Percentiles rank a stretch among this genome's conserved stretches.
These are phyloP conservation scores for Eremothecium coryli DNA, from an alignment of 1,139 yeast species.

Conservation along the genomic window DNA sequence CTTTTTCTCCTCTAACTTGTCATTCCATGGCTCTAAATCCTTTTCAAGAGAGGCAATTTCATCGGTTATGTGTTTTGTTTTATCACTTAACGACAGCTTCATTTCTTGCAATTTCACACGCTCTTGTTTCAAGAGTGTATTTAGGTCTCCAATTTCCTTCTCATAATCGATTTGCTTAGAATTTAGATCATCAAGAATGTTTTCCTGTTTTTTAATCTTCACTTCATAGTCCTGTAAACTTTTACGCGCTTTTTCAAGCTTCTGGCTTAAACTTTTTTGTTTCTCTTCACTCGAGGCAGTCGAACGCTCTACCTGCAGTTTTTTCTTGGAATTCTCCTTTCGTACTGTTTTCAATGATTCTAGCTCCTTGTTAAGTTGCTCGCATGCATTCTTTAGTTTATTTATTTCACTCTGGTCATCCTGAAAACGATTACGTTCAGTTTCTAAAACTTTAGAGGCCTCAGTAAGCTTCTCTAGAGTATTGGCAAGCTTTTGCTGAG, in stretches of 20 bases:
- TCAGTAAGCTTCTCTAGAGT: slow-evolving; percentile 32
- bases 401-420: slow-evolving; percentile 38
- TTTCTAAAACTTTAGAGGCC: slow-evolving; percentile 37
- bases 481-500: slow-evolving; percentile 36
- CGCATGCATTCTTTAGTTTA: slow-evolving; percentile 34
- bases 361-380: slow-evolving; percentile 30
- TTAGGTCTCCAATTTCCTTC: slow-evolving; percentile 38
- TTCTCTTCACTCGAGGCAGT: slow-evolving; percentile 69
- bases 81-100: slow-evolving; percentile 57
- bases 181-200: slow-evolving; percentile 36
- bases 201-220: neutral
- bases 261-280: slow-evolving; percentile 51
- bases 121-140: slow-evolving; percentile 43
- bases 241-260: slow-evolving; percentile 55
- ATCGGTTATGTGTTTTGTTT: slow-evolving; percentile 34
- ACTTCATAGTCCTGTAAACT: slow-evolving; percentile 33
- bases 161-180: slow-evolving; percentile 35
- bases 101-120: slow-evolving; percentile 50
- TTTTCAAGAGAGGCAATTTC: slow-evolving; percentile 45
- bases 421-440: slow-evolving; percentile 42
- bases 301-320: slow-evolving; percentile 32
- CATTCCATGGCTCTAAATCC: slow-evolving; percentile 78
- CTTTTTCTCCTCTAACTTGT: slow-evolving; percentile 54
- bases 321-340: slow-evolving; percentile 21
- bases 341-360: slow-evolving; percentile 34